These are phyloP conservation scores for Mariannaea elegans DNA, from an alignment of 2,329 filamentous ascomycete species.

Conservation along the genomic window DNA sequence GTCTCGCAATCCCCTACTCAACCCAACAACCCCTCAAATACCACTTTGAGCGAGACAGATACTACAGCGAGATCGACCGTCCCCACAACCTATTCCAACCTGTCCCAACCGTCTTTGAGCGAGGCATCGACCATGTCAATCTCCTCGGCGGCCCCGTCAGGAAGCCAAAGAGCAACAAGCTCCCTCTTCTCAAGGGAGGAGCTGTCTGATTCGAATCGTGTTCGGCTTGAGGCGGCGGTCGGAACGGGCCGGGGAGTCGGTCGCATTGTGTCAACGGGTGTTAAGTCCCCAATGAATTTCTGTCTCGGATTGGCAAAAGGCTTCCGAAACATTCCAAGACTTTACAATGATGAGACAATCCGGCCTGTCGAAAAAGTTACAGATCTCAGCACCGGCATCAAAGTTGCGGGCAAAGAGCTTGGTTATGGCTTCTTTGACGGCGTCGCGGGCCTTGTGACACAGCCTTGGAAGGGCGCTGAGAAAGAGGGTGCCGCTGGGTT, in stretches of 20 bases:
- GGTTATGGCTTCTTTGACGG: conserved; percentile 83
- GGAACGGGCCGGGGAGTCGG: conserved; percentile 73
- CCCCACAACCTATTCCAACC: conserved; percentile 29
- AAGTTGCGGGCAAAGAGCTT: conserved; percentile 81
- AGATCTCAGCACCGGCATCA: conserved; percentile 77
- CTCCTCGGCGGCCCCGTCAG: conserved; percentile 22
- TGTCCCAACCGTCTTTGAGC: conserved; percentile 33
- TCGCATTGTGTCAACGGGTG: conserved; percentile 76
- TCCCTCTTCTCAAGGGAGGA: conserved; percentile 28
- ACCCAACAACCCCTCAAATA: conserved; percentile 10
- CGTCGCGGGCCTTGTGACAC: conserved; percentile 80
- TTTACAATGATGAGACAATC: conserved; percentile 87
- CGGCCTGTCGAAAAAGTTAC: conserved; percentile 82
- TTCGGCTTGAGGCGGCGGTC: conserved; percentile 65
- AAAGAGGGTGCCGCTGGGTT: conserved; percentile 66
- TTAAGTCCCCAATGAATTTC: conserved; percentile 86
- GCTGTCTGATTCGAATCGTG: conserved; percentile 26
- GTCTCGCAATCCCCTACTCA: conserved; percentile 13
- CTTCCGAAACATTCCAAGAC: conserved; percentile 85
- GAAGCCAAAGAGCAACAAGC: conserved; percentile 17
- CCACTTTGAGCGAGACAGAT: conserved; percentile 19
- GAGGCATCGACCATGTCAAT: conserved; percentile 33
- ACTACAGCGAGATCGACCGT: conserved; percentile 12
- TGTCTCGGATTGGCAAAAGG: conserved; percentile 84
- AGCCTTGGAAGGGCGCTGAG: conserved; percentile 71